Evolutionary conservation across 225 moss, liverwort and hornwort genomes (phyloP).

Genomic region (Asterella californica): DNA sequence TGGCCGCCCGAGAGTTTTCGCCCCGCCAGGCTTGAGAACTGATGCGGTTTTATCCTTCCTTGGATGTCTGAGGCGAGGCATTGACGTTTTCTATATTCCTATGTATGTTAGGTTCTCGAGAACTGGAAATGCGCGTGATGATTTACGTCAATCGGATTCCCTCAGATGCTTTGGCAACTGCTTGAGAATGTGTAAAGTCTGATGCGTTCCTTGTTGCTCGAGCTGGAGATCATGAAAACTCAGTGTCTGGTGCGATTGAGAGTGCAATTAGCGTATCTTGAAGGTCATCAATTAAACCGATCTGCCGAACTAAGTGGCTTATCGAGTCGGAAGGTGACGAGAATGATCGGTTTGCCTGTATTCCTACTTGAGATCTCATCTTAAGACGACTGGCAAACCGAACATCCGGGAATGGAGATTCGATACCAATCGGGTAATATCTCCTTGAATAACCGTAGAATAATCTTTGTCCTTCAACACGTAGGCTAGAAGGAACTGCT

Average conservation of each 20-base stretch:
- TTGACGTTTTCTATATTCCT: not conserved
- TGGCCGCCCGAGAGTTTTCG: conserved; percentile 70
- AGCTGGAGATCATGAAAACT: no score
- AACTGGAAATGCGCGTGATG: not conserved
- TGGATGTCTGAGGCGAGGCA: conserved; percentile 23
- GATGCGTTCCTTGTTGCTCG: no score
- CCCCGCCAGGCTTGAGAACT: conserved; percentile 36
- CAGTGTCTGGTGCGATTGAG: no score
- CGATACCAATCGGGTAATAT: no score
- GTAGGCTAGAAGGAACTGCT: no score
- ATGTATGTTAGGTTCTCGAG: not conserved
- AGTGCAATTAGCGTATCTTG: no score
- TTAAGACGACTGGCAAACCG: not conserved
- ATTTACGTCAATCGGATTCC: conserved; percentile 22
- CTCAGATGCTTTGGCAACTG: conserved; percentile 22
- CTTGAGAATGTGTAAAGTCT: conserved; percentile 16
- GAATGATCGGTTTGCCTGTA: not conserved
- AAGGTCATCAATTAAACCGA: conserved; percentile 19
- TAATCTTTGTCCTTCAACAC: no score
- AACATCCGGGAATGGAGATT: no score
- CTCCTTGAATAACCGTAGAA: no score
- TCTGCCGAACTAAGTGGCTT: not conserved
- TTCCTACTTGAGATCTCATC: not conserved
- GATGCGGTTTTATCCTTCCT: conserved; percentile 42
- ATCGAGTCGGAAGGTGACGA: conserved; percentile 21